These are phyloP conservation scores for Phaeosphaeriaceae sp. DNA, from an alignment of 2,329 filamentous ascomycete genomes.

Conservation along the genomic window DNA sequence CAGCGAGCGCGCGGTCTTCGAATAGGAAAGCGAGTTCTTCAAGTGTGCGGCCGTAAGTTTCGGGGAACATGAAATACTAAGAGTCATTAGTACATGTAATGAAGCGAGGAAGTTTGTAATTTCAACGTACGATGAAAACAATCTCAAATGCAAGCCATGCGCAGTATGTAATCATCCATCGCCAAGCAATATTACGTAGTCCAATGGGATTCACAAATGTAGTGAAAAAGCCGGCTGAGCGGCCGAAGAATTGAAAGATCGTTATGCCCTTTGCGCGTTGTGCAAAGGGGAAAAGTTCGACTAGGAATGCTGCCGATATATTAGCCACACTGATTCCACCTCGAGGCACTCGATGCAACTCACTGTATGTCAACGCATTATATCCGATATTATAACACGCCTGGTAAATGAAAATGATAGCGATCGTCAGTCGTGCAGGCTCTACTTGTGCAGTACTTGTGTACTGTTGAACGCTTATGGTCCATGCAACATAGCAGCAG, in stretches of 20 bases:
- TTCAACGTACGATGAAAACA: constrained; percentile 56
- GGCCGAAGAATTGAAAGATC: constrained; percentile 67
- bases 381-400: constrained; percentile 66
- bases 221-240: constrained; percentile 65
- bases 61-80: constrained; percentile 69
- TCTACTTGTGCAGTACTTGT: constrained; percentile 35
- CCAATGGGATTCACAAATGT: constrained; percentile 68
- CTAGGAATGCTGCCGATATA: constrained; percentile 52
- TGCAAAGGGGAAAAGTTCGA: constrained; percentile 57
- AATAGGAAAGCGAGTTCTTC: constrained; percentile 65
- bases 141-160: constrained; percentile 66
- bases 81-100: neutral
- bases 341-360: neutral
- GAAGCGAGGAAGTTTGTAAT: neutral
- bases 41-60: constrained; percentile 73
- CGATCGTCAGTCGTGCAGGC: constrained; percentile 50
- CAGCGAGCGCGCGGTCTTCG: constrained; percentile 36
- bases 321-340: constrained; percentile 4
- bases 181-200: constrained; percentile 66
- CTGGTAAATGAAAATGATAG: constrained; percentile 60
- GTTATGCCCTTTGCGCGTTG: constrained; percentile 56
- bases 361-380: constrained; percentile 67
- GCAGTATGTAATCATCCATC: constrained; percentile 68
- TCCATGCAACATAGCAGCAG: constrained; percentile 45
- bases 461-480: constrained; percentile 60